Evolutionary conservation across 139 green algal genomes (phyloP).

Genomic region (Gonium pectorale): DNA sequence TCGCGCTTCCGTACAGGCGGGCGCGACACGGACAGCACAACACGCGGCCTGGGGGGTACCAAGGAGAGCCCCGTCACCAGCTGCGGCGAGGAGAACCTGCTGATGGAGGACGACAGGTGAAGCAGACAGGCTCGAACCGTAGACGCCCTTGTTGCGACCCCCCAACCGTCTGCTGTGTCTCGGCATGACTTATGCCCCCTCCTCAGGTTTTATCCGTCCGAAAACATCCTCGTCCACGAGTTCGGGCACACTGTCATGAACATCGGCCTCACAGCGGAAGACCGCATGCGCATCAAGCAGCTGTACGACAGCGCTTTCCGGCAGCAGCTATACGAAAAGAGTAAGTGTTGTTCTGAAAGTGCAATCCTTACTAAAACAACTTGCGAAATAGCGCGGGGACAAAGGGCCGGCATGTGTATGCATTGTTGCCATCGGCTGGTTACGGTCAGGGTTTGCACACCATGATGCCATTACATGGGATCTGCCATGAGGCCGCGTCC

Average conservation of each 20-base stretch:
- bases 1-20: slow-evolving; percentile 24
- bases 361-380: too few relatives aligned
- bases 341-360: too few relatives aligned
- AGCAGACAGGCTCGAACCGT: too few relatives aligned
- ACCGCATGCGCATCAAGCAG: slow-evolving; percentile 6
- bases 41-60: slow-evolving; percentile 77
- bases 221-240: slow-evolving; percentile 82
- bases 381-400: too few relatives aligned
- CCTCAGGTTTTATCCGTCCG: slow-evolving; percentile 59
- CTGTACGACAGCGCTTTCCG: slow-evolving; percentile 43
- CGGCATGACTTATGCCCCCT: too few relatives aligned
- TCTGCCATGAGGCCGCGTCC: too few relatives aligned
- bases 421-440: too few relatives aligned
- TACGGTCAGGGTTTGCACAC: too few relatives aligned
- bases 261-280: slow-evolving; percentile 21
- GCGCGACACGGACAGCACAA: slow-evolving; percentile 67
- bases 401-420: too few relatives aligned
- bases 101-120: slow-evolving; percentile 70
- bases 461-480: too few relatives aligned
- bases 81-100: slow-evolving; percentile 55
- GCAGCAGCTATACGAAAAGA: slow-evolving; percentile 30
- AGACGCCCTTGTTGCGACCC: too few relatives aligned
- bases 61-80: slow-evolving; percentile 51
- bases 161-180: too few relatives aligned
- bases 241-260: slow-evolving; percentile 75